phyloP scores from a whole-genome alignment of 2,329 filamentous ascomycete genomes.

The Pseudofabraea citricarpa region DNA sequence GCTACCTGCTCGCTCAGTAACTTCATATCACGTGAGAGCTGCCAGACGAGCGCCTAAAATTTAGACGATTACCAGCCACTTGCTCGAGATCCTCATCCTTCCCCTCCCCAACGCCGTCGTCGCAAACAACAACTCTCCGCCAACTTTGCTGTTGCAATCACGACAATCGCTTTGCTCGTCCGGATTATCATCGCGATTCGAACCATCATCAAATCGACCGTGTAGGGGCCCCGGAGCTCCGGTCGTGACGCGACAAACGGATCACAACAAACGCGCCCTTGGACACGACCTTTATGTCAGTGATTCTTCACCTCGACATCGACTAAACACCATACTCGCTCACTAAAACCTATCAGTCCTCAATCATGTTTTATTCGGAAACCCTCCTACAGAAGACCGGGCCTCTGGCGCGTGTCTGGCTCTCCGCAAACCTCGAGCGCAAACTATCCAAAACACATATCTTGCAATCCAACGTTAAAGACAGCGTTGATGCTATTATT shows the following conservation, averaged over 20 bases:
- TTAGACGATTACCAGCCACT: too few species aligned
- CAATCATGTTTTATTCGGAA: conserved; percentile 94
- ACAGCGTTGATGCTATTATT: conserved; percentile 93
- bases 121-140: background rate
- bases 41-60: too few species aligned
- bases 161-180: too few species aligned
- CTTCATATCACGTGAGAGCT: too few species aligned
- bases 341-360: background rate
- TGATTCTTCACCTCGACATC: too few species aligned
- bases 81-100: too few species aligned
- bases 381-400: conserved; percentile 94
- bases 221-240: too few species aligned
- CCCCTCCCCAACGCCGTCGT: background rate
- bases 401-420: conserved; percentile 94
- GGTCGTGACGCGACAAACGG: conserved; percentile 17
- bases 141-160: background rate
- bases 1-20: too few species aligned
- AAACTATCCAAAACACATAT: conserved; percentile 98
- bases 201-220: too few species aligned
- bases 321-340: too few species aligned
- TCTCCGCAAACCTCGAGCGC: conserved; percentile 96
- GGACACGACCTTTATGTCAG: background rate
- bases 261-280: conserved; percentile 20
- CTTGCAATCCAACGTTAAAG: conserved; percentile 87
- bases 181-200: too few species aligned